Base-by-base conservation (phyloP, 176 grass and related monocot species). In the Paspalum vaginatum region DNA sequence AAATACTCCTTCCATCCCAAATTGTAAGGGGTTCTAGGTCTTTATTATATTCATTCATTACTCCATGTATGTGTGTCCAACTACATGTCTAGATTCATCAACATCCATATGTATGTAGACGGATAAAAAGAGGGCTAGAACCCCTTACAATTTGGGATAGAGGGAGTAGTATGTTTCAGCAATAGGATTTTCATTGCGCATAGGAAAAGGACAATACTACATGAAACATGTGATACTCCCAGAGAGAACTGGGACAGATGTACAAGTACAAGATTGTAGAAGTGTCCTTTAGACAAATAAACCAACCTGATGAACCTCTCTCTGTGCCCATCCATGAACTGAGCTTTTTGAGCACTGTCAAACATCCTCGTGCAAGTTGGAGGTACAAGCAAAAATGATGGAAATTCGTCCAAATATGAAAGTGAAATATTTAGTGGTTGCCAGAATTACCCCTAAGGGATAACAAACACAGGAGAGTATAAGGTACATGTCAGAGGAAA, bases 241-340 rank as follows among this genome's bases (percentile, higher is more conserved):
- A 77, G 11, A 72, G 40, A 53, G 47, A 8, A 41, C 21, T 67
- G 0, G 4, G 68, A 68, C 5, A 75, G 9, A 79, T 68, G 57
- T 58, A 20, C 68, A 84, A 32, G 3, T 27, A 32, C 32, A 32
- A 32, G 32, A 81, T 70, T 59, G 2, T 16, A 61, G 15, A 72
- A 57, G 2, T 63, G 1, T 4, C 4, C 1, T 64, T 79, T 37
- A 55, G 32, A 25, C 21, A 62, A 82, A 74, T 67, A 45, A 63
- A 81, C 72, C 14, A 61, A 97, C 91, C 89, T 97, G 50, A 75
- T 56, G 27, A 97, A 97, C 51, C 26, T 85, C 24, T 94, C 95
- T 77, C 72, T 88, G 62, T 97, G 79, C 0, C 89, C 81, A 7
- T 94, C 79, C 59, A 94, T 94, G 68, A 75, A 92, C 54, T 72